Evolutionary conservation across 1,284 basidiomycete species (phyloP).

Genomic region (Trametes pubescens): DNA sequence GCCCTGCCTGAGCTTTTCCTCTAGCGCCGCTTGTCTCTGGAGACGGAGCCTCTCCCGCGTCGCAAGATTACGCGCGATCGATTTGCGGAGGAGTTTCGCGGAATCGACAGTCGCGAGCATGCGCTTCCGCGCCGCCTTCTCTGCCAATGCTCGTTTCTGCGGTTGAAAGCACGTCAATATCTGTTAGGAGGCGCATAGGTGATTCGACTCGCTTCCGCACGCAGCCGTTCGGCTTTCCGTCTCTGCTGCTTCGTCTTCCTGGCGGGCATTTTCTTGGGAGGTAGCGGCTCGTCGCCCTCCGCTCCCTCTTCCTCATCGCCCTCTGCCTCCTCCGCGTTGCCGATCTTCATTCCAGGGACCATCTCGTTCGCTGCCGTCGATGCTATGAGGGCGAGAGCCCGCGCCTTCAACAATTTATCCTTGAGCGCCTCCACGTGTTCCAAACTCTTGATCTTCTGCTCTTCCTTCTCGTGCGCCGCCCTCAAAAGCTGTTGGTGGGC

Average conservation of each 20-base stretch:
- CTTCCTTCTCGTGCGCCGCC: slow-evolving; percentile 76
- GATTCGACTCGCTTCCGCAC: slow-evolving; percentile 63
- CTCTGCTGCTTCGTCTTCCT: slow-evolving; percentile 82
- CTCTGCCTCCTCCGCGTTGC: slow-evolving; percentile 52
- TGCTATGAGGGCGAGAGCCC: slow-evolving; percentile 41
- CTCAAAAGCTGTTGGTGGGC: slow-evolving; percentile 82
- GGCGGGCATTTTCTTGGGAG: slow-evolving; percentile 56
- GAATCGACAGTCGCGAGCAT: slow-evolving; percentile 63
- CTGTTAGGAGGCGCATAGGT: not conserved
- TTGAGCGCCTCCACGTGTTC: slow-evolving; percentile 64
- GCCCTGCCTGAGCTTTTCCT: slow-evolving; percentile 60
- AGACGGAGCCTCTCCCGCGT: slow-evolving; percentile 53
- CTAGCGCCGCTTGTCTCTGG: slow-evolving; percentile 48
- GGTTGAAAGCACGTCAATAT: slow-evolving; percentile 4
- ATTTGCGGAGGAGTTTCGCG: slow-evolving; percentile 60
- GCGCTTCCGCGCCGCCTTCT: slow-evolving; percentile 64
- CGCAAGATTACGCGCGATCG: slow-evolving; percentile 50
- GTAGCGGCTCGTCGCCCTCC: slow-evolving; percentile 42
- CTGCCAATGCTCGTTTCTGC: slow-evolving; percentile 71
- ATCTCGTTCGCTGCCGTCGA: slow-evolving; percentile 34
- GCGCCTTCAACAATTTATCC: slow-evolving; percentile 62
- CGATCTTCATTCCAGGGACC: slow-evolving; percentile 69
- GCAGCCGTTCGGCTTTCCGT: slow-evolving; percentile 64
- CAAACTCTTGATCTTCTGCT: slow-evolving; percentile 60
- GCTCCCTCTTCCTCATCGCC: slow-evolving; percentile 45